These are phyloP conservation scores for Alternaria solani DNA, from an alignment of 2,329 filamentous ascomycete genomes.

Conservation along the genomic window DNA sequence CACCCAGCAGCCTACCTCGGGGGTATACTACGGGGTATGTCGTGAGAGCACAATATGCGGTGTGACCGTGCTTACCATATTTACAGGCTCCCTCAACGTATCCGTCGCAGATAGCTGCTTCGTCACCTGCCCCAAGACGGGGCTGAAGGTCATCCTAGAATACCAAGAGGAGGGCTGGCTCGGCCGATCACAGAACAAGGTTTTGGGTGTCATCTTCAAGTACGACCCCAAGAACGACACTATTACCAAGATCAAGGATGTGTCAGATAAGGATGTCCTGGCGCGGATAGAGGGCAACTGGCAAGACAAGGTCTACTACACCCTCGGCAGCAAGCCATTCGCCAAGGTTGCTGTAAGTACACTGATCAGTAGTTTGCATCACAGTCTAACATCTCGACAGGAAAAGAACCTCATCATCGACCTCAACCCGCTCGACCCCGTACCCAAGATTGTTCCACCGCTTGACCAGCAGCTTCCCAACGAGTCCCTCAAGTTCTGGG, in stretches of 20 bases:
- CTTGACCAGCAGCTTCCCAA: constrained; percentile 81
- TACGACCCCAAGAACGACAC: constrained; percentile 89
- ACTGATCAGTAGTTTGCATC: neutral
- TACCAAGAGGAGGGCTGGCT: constrained; percentile 97
- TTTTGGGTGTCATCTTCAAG: constrained; percentile 88
- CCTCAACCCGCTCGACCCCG: constrained; percentile 80
- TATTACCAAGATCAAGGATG: constrained; percentile 81
- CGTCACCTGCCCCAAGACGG: constrained; percentile 87
- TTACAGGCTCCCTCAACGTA: constrained; percentile 75
- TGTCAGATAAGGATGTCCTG: constrained; percentile 83
- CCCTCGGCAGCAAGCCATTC: constrained; percentile 57
- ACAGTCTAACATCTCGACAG: constrained; percentile 29
- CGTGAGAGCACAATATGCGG: neutral
- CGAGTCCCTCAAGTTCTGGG: constrained; percentile 90
- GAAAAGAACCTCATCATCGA: constrained; percentile 81
- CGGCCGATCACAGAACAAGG: constrained; percentile 86
- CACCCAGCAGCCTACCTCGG: constrained; percentile 94
- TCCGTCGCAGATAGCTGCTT: constrained; percentile 90
- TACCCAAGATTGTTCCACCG: constrained; percentile 81
- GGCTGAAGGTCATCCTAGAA: constrained; percentile 88
- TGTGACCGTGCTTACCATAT: constrained; percentile 16
- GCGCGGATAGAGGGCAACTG: constrained; percentile 85
- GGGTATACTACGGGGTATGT: constrained; percentile 75
- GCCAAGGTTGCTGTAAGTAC: constrained; percentile 64
- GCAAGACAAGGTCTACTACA: constrained; percentile 75